A percentile compares a stretch with the other conserved stretches of the same genome.
These are phyloP conservation scores for Hypoxylon subgilvum DNA, from an alignment of 495 filamentous ascomycete species.

Conservation along the genomic window DNA sequence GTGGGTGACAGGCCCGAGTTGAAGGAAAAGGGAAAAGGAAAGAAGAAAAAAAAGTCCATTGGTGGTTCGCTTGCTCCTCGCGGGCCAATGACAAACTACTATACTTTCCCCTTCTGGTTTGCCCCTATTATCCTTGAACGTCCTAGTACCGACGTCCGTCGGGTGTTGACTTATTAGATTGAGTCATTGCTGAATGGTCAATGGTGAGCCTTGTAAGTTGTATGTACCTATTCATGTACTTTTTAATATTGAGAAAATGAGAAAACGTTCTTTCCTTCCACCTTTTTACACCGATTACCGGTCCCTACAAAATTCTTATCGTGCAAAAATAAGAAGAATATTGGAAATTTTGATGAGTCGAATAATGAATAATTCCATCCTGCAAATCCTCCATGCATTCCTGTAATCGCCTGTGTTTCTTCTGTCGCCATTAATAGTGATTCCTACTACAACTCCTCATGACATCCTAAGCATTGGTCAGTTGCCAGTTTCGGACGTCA, in stretches of 20 bases:
- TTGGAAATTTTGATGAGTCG: constrained; percentile 14
- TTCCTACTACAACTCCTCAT: not conserved
- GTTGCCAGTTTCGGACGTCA: constrained; percentile 19
- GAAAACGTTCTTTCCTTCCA: no score
- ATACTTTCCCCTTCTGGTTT: constrained; percentile 26
- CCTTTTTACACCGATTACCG: constrained; percentile 16
- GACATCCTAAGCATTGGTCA: not conserved
- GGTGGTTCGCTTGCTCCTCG: constrained; percentile 11
- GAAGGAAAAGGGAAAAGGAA: not conserved
- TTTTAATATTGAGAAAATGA: no score
- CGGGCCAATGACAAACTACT: constrained; percentile 22
- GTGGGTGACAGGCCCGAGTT: no score
- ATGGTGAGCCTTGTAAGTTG: no score
- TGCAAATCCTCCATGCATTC: constrained; percentile 10
- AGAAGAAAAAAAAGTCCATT: constrained; percentile 1
- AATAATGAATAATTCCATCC: constrained; percentile 1
- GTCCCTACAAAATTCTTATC: constrained; percentile 31
- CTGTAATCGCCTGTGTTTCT: not conserved
- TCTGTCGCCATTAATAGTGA: constrained; percentile 10
- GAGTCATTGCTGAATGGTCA: no score
- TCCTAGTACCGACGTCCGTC: no score
- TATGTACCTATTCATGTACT: constrained; percentile 1
- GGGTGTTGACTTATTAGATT: no score
- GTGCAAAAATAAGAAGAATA: constrained; percentile 1
- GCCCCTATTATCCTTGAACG: not conserved